Conservation (phyloP, 345 rosid species). For the Hibiscus trionum region DNA sequence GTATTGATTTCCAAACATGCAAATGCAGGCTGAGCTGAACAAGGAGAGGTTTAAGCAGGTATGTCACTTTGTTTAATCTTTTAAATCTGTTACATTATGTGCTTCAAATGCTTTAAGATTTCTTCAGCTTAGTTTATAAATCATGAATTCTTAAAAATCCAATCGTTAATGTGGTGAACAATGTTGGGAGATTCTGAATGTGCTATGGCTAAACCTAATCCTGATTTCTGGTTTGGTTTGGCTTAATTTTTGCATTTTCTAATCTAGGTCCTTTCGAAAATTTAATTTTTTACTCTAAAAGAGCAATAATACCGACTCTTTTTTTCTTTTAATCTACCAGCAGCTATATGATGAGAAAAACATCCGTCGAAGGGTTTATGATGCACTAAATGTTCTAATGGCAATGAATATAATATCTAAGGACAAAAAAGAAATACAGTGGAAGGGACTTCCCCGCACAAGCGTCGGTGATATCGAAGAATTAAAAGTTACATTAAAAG, state of each 20-base stretch:
- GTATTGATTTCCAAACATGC: background rate
- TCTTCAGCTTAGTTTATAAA: background rate
- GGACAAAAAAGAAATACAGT: conserved; percentile 93
- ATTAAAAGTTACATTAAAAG: conserved; percentile 56
- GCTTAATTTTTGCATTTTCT: background rate
- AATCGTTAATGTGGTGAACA: too few relatives aligned
- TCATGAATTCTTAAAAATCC: too few relatives aligned
- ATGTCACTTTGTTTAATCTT: background rate
- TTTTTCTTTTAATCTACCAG: conserved; percentile 30
- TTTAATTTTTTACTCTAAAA: conserved; percentile 5
- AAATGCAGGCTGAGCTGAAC: conserved; percentile 36
- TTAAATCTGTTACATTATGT: background rate
- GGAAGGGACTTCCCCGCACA: conserved; percentile 98
- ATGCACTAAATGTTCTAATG: conserved; percentile 97
- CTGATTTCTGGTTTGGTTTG: background rate
- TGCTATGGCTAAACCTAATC: too few relatives aligned
- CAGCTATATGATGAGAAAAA: conserved; percentile 98
- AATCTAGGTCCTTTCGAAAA: too few relatives aligned
- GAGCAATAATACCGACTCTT: background rate
- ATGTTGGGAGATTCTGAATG: too few relatives aligned
- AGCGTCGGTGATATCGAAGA: conserved; percentile 89
- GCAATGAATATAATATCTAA: conserved; percentile 98
- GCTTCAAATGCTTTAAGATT: background rate
- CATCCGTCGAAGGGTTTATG: conserved; percentile 95
- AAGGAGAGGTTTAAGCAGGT: conserved; percentile 36